phyloP scores from a whole-genome alignment of 768 basidiomycete species.

The Termitomyces sp. region DNA sequence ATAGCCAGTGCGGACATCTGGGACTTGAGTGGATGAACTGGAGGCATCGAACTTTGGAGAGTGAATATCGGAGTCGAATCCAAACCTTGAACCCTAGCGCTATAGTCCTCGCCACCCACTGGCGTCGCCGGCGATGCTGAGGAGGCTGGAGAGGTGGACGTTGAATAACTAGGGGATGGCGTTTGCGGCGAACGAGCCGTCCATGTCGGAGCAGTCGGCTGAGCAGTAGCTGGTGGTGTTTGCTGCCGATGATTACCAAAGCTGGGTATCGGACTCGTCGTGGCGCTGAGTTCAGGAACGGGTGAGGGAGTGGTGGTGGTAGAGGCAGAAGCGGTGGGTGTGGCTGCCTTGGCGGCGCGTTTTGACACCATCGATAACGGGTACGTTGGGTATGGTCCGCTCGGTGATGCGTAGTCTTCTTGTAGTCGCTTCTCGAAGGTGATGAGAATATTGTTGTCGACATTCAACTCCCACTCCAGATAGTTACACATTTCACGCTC shows the following conservation, averaged over 20 bases:
- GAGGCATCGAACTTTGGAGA: constrained; percentile 29
- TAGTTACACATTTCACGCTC: constrained; percentile 92
- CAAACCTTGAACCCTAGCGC: constrained; percentile 46
- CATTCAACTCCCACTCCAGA: constrained; percentile 88
- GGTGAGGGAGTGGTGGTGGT: constrained; percentile 35
- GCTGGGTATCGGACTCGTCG: constrained; percentile 47
- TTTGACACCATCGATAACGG: constrained; percentile 61
- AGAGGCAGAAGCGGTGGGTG: constrained; percentile 36
- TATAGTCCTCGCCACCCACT: constrained; percentile 47
- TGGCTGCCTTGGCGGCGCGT: constrained; percentile 47
- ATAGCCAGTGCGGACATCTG: constrained; percentile 68
- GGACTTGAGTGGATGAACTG: constrained; percentile 46
- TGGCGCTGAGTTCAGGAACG: constrained; percentile 39
- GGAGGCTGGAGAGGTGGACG: constrained; percentile 57
- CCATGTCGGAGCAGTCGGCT: constrained; percentile 31
- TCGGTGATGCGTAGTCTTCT: constrained; percentile 51
- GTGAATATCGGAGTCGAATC: constrained; percentile 40
- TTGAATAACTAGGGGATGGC: constrained; percentile 51
- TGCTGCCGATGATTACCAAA: constrained; percentile 39
- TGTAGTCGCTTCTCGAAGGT: constrained; percentile 63
- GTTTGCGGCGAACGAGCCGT: constrained; percentile 47
- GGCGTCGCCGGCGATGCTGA: constrained; percentile 64
- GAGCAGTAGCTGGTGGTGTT: constrained; percentile 25
- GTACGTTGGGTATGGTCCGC: constrained; percentile 62
- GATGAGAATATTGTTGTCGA: constrained; percentile 58